These are phyloP conservation scores for Prunus persica DNA, from an alignment of 306 rosid species.

Conservation along the genomic window DNA sequence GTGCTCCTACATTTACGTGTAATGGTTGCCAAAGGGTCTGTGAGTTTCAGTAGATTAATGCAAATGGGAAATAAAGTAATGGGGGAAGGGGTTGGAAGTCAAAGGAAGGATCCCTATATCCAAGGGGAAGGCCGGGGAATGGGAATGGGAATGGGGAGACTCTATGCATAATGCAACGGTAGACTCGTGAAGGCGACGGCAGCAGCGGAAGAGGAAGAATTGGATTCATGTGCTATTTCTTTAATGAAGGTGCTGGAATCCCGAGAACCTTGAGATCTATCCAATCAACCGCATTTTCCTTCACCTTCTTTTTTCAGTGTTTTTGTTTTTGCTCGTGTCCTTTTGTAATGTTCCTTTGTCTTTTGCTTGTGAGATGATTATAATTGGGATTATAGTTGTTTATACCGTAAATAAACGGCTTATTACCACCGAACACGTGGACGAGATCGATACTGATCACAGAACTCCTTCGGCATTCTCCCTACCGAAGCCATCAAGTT, in stretches of 20 bases:
- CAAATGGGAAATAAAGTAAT: not conserved
- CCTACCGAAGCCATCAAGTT: too few species aligned
- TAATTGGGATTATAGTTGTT: too few species aligned
- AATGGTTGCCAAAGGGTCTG: slow-evolving; percentile 4
- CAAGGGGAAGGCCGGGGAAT: slow-evolving; percentile 26
- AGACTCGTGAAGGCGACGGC: slow-evolving; percentile 98
- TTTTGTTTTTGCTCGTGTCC: not conserved
- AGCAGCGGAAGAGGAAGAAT: slow-evolving; percentile 34
- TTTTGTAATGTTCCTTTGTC: not conserved
- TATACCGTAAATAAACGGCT: too few species aligned
- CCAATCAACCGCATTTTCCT: not conserved
- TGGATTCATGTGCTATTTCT: slow-evolving; percentile 42
- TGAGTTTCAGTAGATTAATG: not conserved
- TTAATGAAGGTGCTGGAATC: slow-evolving; percentile 8
- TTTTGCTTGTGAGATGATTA: too few species aligned
- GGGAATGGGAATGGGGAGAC: slow-evolving; percentile 22
- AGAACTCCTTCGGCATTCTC: too few species aligned
- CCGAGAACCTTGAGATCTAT: slow-evolving; percentile 13
- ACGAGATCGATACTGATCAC: too few species aligned
- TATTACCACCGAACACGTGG: too few species aligned
- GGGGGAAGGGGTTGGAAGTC: slow-evolving; percentile 40
- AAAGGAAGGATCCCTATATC: slow-evolving; percentile 46
- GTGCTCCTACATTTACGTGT: slow-evolving; percentile 55
- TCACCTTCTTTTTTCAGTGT: not conserved
- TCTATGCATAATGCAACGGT: slow-evolving; percentile 9